Evolutionary conservation across 768 basidiomycete genomes (phyloP), one percentile per base, ranked within the genome.

Genomic region (Psilocybe cyanescens): DNA sequence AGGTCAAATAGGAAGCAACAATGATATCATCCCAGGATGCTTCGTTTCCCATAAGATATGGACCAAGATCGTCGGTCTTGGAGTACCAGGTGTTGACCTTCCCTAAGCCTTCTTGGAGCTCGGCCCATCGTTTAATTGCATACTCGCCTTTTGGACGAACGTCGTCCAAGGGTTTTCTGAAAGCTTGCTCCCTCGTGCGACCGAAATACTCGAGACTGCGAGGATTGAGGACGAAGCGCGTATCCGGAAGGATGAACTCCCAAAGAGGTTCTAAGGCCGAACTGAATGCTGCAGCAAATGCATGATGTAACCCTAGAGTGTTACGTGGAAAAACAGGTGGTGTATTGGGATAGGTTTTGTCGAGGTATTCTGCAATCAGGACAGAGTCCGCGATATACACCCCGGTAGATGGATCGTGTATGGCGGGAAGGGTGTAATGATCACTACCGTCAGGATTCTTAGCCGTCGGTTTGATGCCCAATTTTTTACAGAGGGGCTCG

Each of bases 311-410:
- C 1, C 58, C 67, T 3, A 55, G 46, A 0, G 71, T 65, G 29
- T 64, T 64, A 3, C 61, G 45, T 2, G 71, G 70, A 45, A 75
- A 67, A 37, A 72, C 53, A 8, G 54, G 55, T 0, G 72, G 73
- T 1, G 74, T 70, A 37, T 72, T 59, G 4, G 81, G 79, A 62
- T 81, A 83, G 0, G 70, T 68, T 14, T 65, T 70, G 33, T 84
- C 83, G 39, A 83, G 80, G 59, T 84, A 84, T 59, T 73, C 71
- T 0, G 81, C 80, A 53, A 83, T 83, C 16, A 67, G 66, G 57
- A 75, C 71, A 4, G 79, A 80, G 55, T 84, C 81, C 0, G 79
- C 37, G 29, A 82, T 24, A 57, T 74, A 66, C 11, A 58, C 63
- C 1, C 71, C 69, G 4, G 75, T 81, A 35, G 68, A 68, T 29